Evolutionary conservation across 1,284 basidiomycete genomes (phyloP).

Genomic region (Austropuccinia psidii): DNA sequence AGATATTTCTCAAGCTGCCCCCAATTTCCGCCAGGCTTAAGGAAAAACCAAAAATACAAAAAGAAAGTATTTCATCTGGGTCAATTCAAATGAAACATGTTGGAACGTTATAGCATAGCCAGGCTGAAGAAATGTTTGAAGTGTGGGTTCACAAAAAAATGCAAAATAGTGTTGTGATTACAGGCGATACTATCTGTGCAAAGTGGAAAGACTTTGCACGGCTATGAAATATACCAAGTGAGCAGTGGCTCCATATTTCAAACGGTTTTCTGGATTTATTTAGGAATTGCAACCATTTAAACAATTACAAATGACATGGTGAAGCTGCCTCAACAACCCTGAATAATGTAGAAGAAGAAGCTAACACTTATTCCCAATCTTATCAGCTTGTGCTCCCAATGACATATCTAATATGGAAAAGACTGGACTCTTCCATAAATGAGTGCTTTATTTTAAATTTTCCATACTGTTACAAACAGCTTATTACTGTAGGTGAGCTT

Average conservation of each 20-base stretch:
- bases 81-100: neutral
- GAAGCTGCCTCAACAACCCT: neutral
- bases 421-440: neutral
- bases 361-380: neutral
- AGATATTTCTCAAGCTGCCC: neutral
- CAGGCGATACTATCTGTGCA: neutral
- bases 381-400: neutral
- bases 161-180: neutral
- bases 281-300: neutral
- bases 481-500: neutral
- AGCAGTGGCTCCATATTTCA: conserved; percentile 11
- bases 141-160: too few relatives aligned
- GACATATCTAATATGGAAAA: neutral
- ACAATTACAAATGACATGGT: neutral
- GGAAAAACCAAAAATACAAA: neutral
- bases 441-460: neutral
- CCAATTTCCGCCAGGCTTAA: neutral
- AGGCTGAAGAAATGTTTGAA: neutral
- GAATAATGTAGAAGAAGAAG: neutral
- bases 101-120: neutral
- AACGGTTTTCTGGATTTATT: conserved; percentile 10
- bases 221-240: neutral
- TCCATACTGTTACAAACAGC: neutral
- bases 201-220: conserved; percentile 23
- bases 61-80: neutral